phyloP scores from a whole-genome alignment of 2,329 filamentous ascomycete genomes.

The Phyllosticta citribraziliensis region DNA sequence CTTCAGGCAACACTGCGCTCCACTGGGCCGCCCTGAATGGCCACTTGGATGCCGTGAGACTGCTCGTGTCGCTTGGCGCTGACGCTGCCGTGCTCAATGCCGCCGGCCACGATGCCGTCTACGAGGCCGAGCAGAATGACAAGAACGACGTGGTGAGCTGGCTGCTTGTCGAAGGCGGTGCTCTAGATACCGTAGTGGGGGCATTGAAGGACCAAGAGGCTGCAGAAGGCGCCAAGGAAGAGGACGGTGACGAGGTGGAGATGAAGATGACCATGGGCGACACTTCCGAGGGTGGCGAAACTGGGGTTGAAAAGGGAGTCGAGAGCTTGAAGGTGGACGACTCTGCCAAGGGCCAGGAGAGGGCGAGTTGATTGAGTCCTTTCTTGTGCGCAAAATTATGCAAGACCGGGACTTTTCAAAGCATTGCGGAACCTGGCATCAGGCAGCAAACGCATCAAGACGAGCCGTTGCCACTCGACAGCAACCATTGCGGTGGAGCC shows the following conservation, averaged over 20 bases:
- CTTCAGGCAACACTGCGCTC: conserved; percentile 78
- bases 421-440: too few relatives aligned
- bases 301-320: conserved; percentile 23
- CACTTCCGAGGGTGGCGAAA: conserved; percentile 13
- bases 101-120: conserved; percentile 60
- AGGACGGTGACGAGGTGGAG: conserved; percentile 13
- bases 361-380: not conserved
- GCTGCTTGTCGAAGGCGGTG: conserved; percentile 37
- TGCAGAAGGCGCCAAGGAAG: conserved; percentile 1
- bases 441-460: too few relatives aligned
- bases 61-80: conserved; percentile 65
- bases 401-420: too few relatives aligned
- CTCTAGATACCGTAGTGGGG: conserved; percentile 28
- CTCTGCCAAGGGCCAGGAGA: conserved; percentile 4
- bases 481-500: not conserved
- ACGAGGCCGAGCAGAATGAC: conserved; percentile 40
- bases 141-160: conserved; percentile 40
- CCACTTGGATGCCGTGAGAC: conserved; percentile 69
- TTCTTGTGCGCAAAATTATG: not conserved
- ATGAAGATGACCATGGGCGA: conserved; percentile 11
- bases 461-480: not conserved
- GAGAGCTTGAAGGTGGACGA: conserved; percentile 17
- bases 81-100: conserved; percentile 70
- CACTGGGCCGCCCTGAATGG: conserved; percentile 93
- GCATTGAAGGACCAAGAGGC: conserved; percentile 22